Evolutionary conservation across 2,329 filamentous ascomycete genomes (phyloP).

Genomic region (Sphaerulina populicola): DNA sequence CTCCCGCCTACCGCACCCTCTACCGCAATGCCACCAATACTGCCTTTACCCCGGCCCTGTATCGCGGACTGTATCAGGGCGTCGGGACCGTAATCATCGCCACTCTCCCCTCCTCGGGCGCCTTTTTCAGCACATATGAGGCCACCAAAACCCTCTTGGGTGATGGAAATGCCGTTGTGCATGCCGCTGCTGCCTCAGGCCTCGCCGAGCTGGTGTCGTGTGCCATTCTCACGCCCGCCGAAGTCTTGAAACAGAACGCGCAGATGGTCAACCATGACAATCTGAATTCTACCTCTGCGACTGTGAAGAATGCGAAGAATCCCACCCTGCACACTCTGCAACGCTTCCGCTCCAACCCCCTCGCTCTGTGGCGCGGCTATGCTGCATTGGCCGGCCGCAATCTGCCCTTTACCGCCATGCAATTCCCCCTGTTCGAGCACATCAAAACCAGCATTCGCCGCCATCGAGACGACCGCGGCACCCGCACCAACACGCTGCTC

Average conservation of each 20-base stretch:
- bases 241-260: slow-evolving; percentile 89
- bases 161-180: slow-evolving; percentile 52
- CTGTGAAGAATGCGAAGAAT: too few relatives aligned
- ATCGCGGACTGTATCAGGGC: slow-evolving; percentile 76
- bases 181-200: slow-evolving; percentile 63
- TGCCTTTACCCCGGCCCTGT: slow-evolving; percentile 49
- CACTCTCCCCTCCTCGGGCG: slow-evolving; percentile 78
- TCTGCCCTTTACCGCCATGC: slow-evolving; percentile 75
- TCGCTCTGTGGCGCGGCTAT: slow-evolving; percentile 58
- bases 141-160: slow-evolving; percentile 58
- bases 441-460: slow-evolving; percentile 49
- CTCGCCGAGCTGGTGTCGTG: slow-evolving; percentile 77
- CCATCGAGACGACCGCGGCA: slow-evolving; percentile 36
- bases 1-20: slow-evolving; percentile 60
- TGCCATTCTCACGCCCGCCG: slow-evolving; percentile 75
- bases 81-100: slow-evolving; percentile 76
- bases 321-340: slow-evolving; percentile 48
- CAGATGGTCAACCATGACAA: slow-evolving; percentile 57
- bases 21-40: slow-evolving; percentile 54
- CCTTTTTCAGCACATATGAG: slow-evolving; percentile 89
- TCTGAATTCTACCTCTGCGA: too few relatives aligned
- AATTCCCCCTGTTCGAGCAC: slow-evolving; percentile 80
- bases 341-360: slow-evolving; percentile 50
- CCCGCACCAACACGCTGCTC: slow-evolving; percentile 41
- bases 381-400: slow-evolving; percentile 74